Percentiles rank a stretch among this genome's conserved stretches.
phyloP scores from a whole-genome alignment of 148 eudicot species.

The Pouteria glomerata region DNA sequence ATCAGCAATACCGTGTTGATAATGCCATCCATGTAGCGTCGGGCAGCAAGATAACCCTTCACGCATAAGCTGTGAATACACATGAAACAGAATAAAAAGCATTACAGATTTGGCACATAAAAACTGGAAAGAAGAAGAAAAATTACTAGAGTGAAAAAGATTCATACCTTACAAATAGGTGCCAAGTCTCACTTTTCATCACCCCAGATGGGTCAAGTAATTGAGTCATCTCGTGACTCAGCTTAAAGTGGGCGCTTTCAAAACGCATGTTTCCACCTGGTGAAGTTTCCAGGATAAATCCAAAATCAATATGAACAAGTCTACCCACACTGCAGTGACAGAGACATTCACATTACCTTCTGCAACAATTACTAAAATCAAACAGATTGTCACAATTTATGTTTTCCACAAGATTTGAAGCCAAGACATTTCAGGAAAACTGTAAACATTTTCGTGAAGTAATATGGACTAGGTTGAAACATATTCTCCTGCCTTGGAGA shows the following conservation, averaged over 20 bases:
- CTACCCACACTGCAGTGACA: slow-evolving; percentile 65
- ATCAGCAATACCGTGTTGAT: slow-evolving; percentile 82
- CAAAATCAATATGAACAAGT: slow-evolving; percentile 98
- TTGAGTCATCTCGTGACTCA: slow-evolving; percentile 99
- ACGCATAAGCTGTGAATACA: slow-evolving; percentile 69
- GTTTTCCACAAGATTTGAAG: not conserved
- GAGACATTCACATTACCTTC: slow-evolving; percentile 2
- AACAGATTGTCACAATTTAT: not conserved
- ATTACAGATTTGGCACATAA: not conserved
- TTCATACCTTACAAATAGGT: slow-evolving; percentile 75
- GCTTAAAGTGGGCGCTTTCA: slow-evolving; percentile 96
- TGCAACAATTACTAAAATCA: not conserved
- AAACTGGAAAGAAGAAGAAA: not conserved
- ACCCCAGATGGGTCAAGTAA: slow-evolving; percentile 94
- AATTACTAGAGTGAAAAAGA: not conserved
- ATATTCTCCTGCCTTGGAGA: not conserved
- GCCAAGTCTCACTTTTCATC: slow-evolving; percentile 97
- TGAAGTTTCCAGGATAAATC: slow-evolving; percentile 95
- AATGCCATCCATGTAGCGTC: slow-evolving; percentile 95
- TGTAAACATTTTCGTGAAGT: not conserved
- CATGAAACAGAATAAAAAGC: slow-evolving; percentile 4
- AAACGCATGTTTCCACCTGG: slow-evolving; percentile 98
- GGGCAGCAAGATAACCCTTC: slow-evolving; percentile 96
- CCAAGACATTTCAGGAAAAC: not conserved
- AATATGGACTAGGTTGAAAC: not conserved